Conservation (phyloP, 805 yeast genomes). For the Kazachstania africana region DNA sequence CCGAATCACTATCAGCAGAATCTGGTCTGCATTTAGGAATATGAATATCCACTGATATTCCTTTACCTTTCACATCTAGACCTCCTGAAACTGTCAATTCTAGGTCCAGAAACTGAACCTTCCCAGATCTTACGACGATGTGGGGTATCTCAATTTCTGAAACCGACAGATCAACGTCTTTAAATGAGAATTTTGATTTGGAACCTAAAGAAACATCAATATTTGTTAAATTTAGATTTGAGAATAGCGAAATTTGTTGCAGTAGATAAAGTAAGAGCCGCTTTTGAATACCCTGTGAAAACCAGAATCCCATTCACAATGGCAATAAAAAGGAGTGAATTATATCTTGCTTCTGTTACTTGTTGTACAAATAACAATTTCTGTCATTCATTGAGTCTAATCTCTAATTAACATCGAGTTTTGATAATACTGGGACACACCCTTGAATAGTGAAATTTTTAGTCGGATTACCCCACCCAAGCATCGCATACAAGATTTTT, state of each 20-base stretch:
- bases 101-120: constrained; percentile 41
- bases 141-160: constrained; percentile 62
- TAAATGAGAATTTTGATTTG: constrained; percentile 36
- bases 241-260: constrained; percentile 70
- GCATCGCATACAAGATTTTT: too few species aligned
- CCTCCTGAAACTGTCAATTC: constrained; percentile 62
- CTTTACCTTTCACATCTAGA: constrained; percentile 46
- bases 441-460: too few species aligned
- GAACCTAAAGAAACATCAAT: constrained; percentile 69
- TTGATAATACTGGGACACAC: too few species aligned
- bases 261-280: constrained; percentile 68
- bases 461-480: too few species aligned
- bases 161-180: constrained; percentile 60
- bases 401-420: too few species aligned
- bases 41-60: too few species aligned
- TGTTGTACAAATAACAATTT: too few species aligned
- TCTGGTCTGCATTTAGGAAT: too few species aligned
- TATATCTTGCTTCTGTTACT: too few species aligned
- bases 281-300: constrained; percentile 78
- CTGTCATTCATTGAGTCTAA: too few species aligned
- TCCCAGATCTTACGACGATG: constrained; percentile 48
- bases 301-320: constrained; percentile 40
- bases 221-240: constrained; percentile 71
- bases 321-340: too few species aligned
- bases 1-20: constrained; percentile 12